A percentile compares a stretch with the other conserved stretches of the same genome.
Conservation (phyloP, 1,139 yeast genomes). For the Geotrichum klebahnii region DNA sequence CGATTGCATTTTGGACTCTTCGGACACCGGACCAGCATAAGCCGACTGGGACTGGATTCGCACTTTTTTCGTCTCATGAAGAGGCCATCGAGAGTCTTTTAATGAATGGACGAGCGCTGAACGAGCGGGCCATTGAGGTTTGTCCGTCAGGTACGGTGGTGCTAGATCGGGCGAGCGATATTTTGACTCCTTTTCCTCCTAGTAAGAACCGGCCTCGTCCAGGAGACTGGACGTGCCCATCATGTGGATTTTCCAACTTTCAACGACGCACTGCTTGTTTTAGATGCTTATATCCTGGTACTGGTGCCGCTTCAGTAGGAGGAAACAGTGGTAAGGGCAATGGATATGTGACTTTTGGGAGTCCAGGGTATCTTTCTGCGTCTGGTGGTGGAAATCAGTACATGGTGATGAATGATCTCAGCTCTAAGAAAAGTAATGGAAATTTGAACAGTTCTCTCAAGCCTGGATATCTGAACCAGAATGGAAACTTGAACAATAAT, state of each 20-base stretch:
- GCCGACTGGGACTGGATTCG: slow-evolving; percentile 68
- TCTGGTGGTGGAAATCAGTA: no score
- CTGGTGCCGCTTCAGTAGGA: slow-evolving; percentile 44
- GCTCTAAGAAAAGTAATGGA: slow-evolving; percentile 25
- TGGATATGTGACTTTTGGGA: not conserved
- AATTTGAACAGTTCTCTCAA: slow-evolving; percentile 24
- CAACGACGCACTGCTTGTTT: slow-evolving; percentile 93
- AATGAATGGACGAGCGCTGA: slow-evolving; percentile 73
- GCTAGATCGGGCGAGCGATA: slow-evolving; percentile 74
- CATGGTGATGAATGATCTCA: not conserved
- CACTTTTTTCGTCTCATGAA: slow-evolving; percentile 77
- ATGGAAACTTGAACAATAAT: no score
- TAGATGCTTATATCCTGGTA: slow-evolving; percentile 85
- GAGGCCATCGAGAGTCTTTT: slow-evolving; percentile 75
- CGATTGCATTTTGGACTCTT: slow-evolving; percentile 85
- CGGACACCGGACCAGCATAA: slow-evolving; percentile 53
- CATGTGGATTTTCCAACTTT: slow-evolving; percentile 92
- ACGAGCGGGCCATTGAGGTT: slow-evolving; percentile 73
- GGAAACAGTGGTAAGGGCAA: slow-evolving; percentile 6
- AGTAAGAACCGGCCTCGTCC: slow-evolving; percentile 90
- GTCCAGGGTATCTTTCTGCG: not conserved
- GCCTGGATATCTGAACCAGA: no score
- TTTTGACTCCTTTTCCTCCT: slow-evolving; percentile 79
- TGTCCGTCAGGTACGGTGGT: slow-evolving; percentile 80
- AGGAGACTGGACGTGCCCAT: slow-evolving; percentile 97